A percentile compares a stretch with the other conserved stretches of the same genome.
These are phyloP conservation scores for Fusarium proliferatum DNA, from an alignment of 2,329 filamentous ascomycete genomes.

Conservation along the genomic window DNA sequence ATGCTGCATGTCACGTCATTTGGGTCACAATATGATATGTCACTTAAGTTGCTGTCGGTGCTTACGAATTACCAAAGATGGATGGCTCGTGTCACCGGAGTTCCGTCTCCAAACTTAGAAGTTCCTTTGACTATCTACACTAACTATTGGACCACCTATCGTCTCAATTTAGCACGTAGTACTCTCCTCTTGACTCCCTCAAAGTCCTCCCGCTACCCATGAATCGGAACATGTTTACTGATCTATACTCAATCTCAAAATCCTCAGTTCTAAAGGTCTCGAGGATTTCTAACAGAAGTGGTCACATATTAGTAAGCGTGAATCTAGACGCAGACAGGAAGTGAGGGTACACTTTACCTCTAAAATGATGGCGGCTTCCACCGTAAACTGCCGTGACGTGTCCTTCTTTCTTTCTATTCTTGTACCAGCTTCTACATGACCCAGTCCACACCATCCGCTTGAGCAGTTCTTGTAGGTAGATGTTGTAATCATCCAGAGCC, in stretches of 20 bases:
- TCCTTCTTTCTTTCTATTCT: neutral
- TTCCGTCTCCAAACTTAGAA: too few relatives aligned
- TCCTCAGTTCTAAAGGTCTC: neutral
- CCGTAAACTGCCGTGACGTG: neutral
- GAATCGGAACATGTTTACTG: neutral
- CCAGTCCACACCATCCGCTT: conserved; percentile 15
- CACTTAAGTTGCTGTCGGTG: neutral
- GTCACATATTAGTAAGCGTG: fast-evolving
- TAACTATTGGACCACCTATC: fast-evolving
- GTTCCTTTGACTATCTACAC: neutral
- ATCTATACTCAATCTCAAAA: neutral
- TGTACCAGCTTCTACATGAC: conserved; percentile 4
- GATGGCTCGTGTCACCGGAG: neutral
- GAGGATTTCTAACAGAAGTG: neutral
- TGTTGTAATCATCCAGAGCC: conserved; percentile 17
- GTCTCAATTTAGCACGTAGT: neutral
- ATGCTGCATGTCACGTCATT: neutral
- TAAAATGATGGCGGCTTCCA: neutral
- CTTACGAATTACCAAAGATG: neutral
- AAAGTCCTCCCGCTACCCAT: conserved; percentile 1
- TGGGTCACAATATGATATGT: neutral
- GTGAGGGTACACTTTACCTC: neutral
- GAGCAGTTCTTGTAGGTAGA: conserved; percentile 9
- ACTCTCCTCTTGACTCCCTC: neutral
- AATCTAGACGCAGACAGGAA: fast-evolving